A percentile compares a stretch with the other conserved stretches of the same genome.
Evolutionary conservation across 116 monocot genomes (phyloP).

Genomic region (Iris pallida): DNA sequence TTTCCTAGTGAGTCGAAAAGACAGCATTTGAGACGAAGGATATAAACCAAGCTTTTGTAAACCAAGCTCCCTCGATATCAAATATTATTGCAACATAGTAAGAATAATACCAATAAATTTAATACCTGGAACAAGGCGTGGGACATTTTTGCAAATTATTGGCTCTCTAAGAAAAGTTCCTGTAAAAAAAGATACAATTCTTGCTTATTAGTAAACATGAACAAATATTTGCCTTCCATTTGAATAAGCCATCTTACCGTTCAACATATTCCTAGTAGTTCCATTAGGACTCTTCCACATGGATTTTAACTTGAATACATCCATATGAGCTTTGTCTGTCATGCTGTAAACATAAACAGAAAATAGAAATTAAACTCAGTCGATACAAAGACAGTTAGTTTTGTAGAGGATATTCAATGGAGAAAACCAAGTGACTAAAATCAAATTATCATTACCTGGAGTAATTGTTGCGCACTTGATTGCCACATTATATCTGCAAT

Average conservation of each 20-base stretch:
- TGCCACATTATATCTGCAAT: conserved; percentile 87
- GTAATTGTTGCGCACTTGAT: conserved; percentile 98
- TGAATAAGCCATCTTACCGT: conserved; percentile 44
- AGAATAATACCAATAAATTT: not conserved
- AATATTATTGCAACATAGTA: no score
- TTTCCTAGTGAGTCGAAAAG: not conserved
- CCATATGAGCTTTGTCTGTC: conserved; percentile 77
- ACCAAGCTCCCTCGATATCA: no score
- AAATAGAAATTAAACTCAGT: not conserved
- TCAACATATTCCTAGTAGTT: conserved; percentile 94
- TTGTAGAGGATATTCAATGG: not conserved
- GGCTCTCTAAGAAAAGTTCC: conserved; percentile 98
- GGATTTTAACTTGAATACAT: conserved; percentile 83
- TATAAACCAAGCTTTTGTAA: no score
- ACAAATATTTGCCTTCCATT: not conserved
- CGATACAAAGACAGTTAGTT: not conserved
- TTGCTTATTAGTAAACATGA: not conserved
- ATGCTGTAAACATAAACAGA: conserved; percentile 3
- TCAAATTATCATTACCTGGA: conserved; percentile 53
- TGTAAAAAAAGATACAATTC: conserved; percentile 20
- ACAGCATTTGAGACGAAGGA: not conserved
- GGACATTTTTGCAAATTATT: conserved; percentile 90
- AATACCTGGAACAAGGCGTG: conserved; percentile 85
- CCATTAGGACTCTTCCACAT: conserved; percentile 99
- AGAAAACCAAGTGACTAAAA: not conserved